Base-by-base conservation (phyloP, 179 eudicot species). In the Sideroxylon spinosum region DNA sequence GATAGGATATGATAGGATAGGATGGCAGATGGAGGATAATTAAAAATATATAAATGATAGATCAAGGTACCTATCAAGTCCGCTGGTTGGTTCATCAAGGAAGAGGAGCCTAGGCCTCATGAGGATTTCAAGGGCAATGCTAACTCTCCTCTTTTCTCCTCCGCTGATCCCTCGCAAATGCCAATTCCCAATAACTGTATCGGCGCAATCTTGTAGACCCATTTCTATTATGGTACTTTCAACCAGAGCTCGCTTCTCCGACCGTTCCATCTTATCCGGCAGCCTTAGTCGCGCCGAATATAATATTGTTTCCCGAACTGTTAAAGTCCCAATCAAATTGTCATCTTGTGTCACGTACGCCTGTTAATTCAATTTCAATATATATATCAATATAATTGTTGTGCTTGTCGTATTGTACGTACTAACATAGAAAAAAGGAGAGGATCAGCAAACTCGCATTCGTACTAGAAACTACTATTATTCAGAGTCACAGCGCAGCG, bases 331-430 rank as follows among this genome's bases (percentile, higher is more conserved):
- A 22, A 96, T 96, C 89, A 95, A 85, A 80, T 88, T 94, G 78
- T 96, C 99, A 75, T 96, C 99, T 90, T 96, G 99, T 9, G 99
- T 96, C 69, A 96, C 99, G 73, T 96, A 96, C 0, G 99, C 99
- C 99, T 95, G 86, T 71, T 32, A 68, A 3, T 44, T 68, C 72
- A 68, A 49, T 44, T 68, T 68, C 55, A n/a, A 8, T 23, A 13
- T 32, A 22, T 16, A 37, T 37, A 37, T 37, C 44, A 37, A 37
- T 37, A 4, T 3, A 37, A 37, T 3, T 37, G 44, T 37, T 37
- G 44, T 37, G 44, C 44, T 37, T 37, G 44, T 37, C 6, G 44
- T 37, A 37, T 3, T 37, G 44, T 37, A 37, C 6, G 44, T 37
- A 37, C 6, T 37, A 37, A 6, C 44, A 37, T 37, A 37, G 44